Evolutionary conservation across 805 yeast species (phyloP).

Genomic region (Priceomyces carsonii): DNA sequence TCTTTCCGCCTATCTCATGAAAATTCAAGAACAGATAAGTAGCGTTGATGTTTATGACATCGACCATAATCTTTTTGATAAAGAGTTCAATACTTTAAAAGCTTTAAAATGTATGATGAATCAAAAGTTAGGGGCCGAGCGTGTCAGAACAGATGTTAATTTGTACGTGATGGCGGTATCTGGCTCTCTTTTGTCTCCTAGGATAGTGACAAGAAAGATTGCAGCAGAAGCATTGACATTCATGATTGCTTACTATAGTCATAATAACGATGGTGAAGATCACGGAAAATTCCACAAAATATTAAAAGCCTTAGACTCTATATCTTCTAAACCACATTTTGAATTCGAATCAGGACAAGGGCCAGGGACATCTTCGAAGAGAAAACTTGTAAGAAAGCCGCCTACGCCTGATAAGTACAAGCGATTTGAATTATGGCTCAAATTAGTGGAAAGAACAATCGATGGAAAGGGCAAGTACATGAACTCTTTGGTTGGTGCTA

Average conservation of each 20-base stretch:
- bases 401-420: constrained; percentile 39
- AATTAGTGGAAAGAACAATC: constrained; percentile 61
- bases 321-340: constrained; percentile 38
- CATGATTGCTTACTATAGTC: constrained; percentile 41
- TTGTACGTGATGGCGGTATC: constrained; percentile 59
- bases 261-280: constrained; percentile 23
- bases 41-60: constrained; percentile 35
- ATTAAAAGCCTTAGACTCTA: constrained; percentile 49
- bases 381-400: constrained; percentile 34
- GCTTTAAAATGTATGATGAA: constrained; percentile 77
- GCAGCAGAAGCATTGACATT: constrained; percentile 74
- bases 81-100: constrained; percentile 73
- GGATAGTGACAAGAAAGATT: constrained; percentile 71
- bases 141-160: constrained; percentile 47
- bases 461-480: constrained; percentile 81
- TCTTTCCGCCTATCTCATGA: constrained; percentile 55
- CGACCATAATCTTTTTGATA: constrained; percentile 56
- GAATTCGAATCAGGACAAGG: constrained; percentile 36
- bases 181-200: constrained; percentile 72
- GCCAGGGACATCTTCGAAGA: constrained; percentile 13
- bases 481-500: constrained; percentile 92
- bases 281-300: constrained; percentile 57
- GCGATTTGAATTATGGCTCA: constrained; percentile 72
- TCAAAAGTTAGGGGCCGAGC: constrained; percentile 59
- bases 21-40: constrained; percentile 51